Percentiles rank a stretch among this genome's conserved stretches.
phyloP scores from a whole-genome alignment of 805 yeast genomes.

The Candida awuae region DNA sequence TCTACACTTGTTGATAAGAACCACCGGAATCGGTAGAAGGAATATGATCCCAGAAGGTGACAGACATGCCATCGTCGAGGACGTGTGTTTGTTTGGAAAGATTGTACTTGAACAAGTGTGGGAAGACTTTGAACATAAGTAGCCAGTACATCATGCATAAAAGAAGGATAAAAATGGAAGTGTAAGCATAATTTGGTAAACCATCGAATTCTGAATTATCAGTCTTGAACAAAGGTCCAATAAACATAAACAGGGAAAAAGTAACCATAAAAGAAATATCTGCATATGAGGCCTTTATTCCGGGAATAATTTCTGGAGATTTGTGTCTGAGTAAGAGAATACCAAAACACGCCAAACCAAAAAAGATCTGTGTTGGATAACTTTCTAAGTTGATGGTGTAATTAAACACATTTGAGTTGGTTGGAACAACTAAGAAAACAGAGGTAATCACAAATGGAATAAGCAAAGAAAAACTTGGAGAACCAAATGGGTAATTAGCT shows the following conservation, averaged over 20 bases:
- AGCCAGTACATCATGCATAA: constrained; percentile 50
- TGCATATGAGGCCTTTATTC: constrained; percentile 41
- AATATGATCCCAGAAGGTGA: constrained; percentile 1
- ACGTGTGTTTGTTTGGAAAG: not conserved
- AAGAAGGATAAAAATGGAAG: constrained; percentile 35
- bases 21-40: not conserved
- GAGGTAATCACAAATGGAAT: constrained; percentile 38
- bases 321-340: constrained; percentile 46
- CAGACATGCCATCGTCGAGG: constrained; percentile 5
- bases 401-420: constrained; percentile 42
- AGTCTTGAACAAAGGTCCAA: constrained; percentile 39
- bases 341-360: constrained; percentile 48
- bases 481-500: constrained; percentile 46
- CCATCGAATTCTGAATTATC: constrained; percentile 25
- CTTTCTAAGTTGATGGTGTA: constrained; percentile 46
- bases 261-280: constrained; percentile 42
- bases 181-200: constrained; percentile 43
- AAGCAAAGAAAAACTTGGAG: constrained; percentile 41
- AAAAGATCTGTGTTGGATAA: constrained; percentile 42
- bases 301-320: constrained; percentile 40
- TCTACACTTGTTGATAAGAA: constrained; percentile 1
- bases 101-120: constrained; percentile 30
- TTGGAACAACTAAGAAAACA: constrained; percentile 34
- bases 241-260: constrained; percentile 39
- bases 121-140: constrained; percentile 41